Base-by-base conservation (phyloP, 176 grass and related monocot species). In the Tillandsia fasciculata region DNA sequence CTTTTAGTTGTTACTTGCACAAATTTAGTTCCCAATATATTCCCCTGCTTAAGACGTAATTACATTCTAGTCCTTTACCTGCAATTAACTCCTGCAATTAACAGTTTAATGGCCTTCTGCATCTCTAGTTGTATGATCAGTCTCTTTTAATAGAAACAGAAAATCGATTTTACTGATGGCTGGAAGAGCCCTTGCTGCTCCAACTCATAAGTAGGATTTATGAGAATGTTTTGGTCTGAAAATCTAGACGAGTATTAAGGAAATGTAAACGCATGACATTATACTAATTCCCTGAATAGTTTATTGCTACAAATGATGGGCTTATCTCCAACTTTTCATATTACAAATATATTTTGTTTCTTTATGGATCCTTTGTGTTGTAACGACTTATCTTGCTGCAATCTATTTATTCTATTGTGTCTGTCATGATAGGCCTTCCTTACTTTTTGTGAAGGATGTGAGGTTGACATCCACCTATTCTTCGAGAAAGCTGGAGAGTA, bases 401-500 rank as follows among this genome's bases (percentile, higher is more conserved):
- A 49, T 50, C 53, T 69, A 67, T 53, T 69, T 65, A 53, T 20
- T 70, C 13, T 71, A 3, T 69, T 42, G 49, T 28, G 9, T 17
- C 50, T 74, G 82, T 18, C 67, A 73, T 66, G 26, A 2, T 79
- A 99, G 94, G 89, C 94, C 51, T 90, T 97, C 72, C 84, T 93
- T 70, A 72, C 84, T 71, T 90, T 99, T 74, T 99, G 84, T 84
- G 94, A 99, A 85, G 87, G 82, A 64, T 99, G 87, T 65, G 94
- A 99, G 64, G 72, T 92, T 83, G 87, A 93, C 64, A 86, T 93
- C 67, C 82, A 90, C 64, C 26, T 93, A 65, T 88, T 93, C 66
- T 99, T 93, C 61, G 84, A 99, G 67, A 99, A 99, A 73, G 80
- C 89, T 75, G 82, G 89, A 56, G 82, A 86, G 94, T 93, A 81